Evolutionary conservation across 345 rosid genomes (phyloP), one percentile per base, ranked within the genome.

Genomic region (Erysimum cheiranthoides): DNA sequence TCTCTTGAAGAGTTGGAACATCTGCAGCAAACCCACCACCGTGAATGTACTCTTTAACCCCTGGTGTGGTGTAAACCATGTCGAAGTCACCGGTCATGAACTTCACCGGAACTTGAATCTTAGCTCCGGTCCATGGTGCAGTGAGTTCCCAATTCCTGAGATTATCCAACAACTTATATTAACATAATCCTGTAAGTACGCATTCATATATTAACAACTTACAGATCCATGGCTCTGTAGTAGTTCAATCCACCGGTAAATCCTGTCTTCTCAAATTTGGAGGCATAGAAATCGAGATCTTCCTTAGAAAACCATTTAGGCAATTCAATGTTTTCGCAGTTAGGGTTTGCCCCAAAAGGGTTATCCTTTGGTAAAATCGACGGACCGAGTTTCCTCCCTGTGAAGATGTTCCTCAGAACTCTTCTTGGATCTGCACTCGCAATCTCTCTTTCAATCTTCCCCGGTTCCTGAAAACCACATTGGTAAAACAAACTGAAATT

Each of bases 91-190:
- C 98, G 8, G 84, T 84, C 0, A 90, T 69, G 71, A 80, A 93
- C 80, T 84, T 93, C 4, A 87, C 91, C 0, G 98, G 92, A 34
- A 84, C 89, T 47, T 80, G 81, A 79, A 89, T 86, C 51, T 54
- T 58, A 45, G 53, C 71, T n/a, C 82, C 82, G 0, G 85, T 89
- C 97, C 93, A 91, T 53, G 92, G 56, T 9, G 88, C 88, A 9
- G 88, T 88, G 17, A 82, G 82, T 78, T 93, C 95, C 98, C 97
- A 91, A 49, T 79, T 93, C 79, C 98, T 93, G 74, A 25, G 51
- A 59, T 8, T 3, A 27, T 2, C 38, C 30, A 57, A 64, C 0
- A 38, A 36, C 53, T 8, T 6, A 49, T 5, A 43, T 52, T 17
- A 52, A 34, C 4, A 11, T 10, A 49, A 53, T 36, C 18, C 27